Evolutionary conservation across 306 rosid genomes (phyloP).

Genomic region (Crataegus laevigata): DNA sequence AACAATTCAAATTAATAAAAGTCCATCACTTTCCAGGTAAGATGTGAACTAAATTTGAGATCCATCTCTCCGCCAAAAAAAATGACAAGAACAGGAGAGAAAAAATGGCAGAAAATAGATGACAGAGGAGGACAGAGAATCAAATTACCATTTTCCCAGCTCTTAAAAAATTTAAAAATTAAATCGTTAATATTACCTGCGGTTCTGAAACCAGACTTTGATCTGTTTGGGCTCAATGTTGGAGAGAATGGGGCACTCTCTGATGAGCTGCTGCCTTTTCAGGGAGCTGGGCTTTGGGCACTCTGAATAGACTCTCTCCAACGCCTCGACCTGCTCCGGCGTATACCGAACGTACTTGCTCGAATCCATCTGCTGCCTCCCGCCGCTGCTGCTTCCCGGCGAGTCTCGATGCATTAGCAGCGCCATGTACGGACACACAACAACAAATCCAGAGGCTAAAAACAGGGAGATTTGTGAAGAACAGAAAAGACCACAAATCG

Average conservation of each 20-base stretch:
- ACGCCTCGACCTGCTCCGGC: constrained; percentile 91
- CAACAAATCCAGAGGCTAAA: background rate
- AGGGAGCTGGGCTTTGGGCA: constrained; percentile 94
- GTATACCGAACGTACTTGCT: constrained; percentile 94
- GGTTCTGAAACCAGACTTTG: constrained; percentile 98
- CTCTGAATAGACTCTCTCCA: constrained; percentile 89
- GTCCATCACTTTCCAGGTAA: background rate
- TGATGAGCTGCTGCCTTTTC: constrained; percentile 87
- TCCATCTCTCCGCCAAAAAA: background rate
- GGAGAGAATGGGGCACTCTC: constrained; percentile 86
- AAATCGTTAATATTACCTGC: constrained; percentile 42
- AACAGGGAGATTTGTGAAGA: background rate
- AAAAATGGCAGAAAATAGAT: background rate
- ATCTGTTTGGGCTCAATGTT: constrained; percentile 96
- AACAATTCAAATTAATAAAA: background rate
- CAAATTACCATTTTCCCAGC: background rate
- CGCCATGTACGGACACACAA: constrained; percentile 29
- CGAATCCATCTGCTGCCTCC: constrained; percentile 54
- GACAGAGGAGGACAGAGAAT: background rate
- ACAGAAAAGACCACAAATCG: background rate
- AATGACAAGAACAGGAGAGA: too few relatives aligned
- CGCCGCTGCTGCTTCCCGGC: constrained; percentile 16
- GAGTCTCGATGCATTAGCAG: constrained; percentile 66
- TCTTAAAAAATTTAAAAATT: background rate
- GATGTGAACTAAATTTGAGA: background rate